phyloP scores from a whole-genome alignment of 2,329 filamentous ascomycete species.

The Endothia cerciana region DNA sequence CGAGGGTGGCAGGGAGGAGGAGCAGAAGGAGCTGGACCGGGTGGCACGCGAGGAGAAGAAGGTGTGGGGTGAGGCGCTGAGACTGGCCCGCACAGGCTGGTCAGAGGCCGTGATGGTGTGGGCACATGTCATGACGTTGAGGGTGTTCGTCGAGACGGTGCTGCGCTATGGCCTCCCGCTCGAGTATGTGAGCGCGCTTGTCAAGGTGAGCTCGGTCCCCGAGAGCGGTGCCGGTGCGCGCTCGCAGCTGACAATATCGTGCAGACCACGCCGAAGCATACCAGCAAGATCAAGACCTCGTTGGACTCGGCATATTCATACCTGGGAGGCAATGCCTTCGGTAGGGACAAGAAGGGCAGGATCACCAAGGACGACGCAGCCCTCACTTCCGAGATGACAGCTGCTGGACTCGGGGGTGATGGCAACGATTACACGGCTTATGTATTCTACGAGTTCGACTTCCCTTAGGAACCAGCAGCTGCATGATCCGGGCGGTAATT shows the following conservation, averaged over 20 bases:
- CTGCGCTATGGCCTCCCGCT: slow-evolving; percentile 90
- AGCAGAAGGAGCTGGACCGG: slow-evolving; percentile 82
- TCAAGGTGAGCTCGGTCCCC: slow-evolving; percentile 69
- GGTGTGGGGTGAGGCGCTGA: slow-evolving; percentile 88
- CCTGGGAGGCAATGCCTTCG: slow-evolving; percentile 91
- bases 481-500: slow-evolving; percentile 3
- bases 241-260: slow-evolving; percentile 28
- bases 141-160: slow-evolving; percentile 98
- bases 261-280: slow-evolving; percentile 81
- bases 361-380: slow-evolving; percentile 87
- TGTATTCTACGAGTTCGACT: slow-evolving; percentile 94
- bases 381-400: slow-evolving; percentile 81
- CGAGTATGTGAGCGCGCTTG: slow-evolving; percentile 81
- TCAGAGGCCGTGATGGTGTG: slow-evolving; percentile 95
- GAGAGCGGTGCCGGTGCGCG: neutral
- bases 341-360: slow-evolving; percentile 89
- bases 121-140: slow-evolving; percentile 86
- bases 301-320: slow-evolving; percentile 88
- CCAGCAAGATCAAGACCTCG: slow-evolving; percentile 76
- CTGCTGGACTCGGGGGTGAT: slow-evolving; percentile 70
- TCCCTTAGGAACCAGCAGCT: slow-evolving; percentile 48
- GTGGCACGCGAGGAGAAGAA: slow-evolving; percentile 85
- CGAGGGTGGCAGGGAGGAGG: slow-evolving; percentile 86
- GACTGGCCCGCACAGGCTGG: slow-evolving; percentile 88
- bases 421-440: slow-evolving; percentile 90